Evolutionary conservation across 2,329 filamentous ascomycete genomes (phyloP), one percentile per base, ranked within the genome.

Genomic region (Fusarium redolens): DNA sequence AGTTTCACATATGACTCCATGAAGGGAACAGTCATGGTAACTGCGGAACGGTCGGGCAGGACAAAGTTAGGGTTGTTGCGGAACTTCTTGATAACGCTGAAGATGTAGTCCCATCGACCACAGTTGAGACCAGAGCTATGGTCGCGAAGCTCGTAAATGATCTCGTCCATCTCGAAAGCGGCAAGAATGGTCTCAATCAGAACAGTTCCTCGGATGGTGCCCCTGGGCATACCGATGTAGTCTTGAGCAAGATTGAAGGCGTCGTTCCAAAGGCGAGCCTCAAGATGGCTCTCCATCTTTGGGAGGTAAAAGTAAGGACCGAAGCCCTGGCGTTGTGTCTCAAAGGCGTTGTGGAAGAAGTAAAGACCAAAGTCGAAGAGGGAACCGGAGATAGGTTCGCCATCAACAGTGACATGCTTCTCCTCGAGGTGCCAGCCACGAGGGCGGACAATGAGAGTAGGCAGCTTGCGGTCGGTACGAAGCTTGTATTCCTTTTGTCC

Each of bases 101-200:
- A 99, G 86, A 99, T 98, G 88, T 99, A 99, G 82, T 99, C 96
- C 96, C 96, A 99, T 77, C 96, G 93, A 74, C 96, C 96, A 84
- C 96, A 98, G 91, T 99, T 99, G 80, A 99, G 90, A 52, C 96
- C 96, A 11, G 96, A 93, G 82, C 92, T 96, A 88, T 99, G 96
- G 81, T 98, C 96, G 69, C 96, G 93, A 76, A 99, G 92, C 87
- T 98, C 96, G 84, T 98, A 99, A 85, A 99, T 98, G 85, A 99
- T 98, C 91, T 99, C 96, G 79, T 99, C 96, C 96, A 99, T 99
- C 88, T 99, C 96, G 80, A 99, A 99, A 20, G 96, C 96, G 45
- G 96, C 96, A 47, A 96, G 89, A 82, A 99, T 98, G 63, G 96
- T 98, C 89, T 99, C 96, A 80, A 99, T 98, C 78, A 99, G 87